Evolutionary conservation across 2,329 filamentous ascomycete species (phyloP).

Genomic region (Cryphonectria japonica): DNA sequence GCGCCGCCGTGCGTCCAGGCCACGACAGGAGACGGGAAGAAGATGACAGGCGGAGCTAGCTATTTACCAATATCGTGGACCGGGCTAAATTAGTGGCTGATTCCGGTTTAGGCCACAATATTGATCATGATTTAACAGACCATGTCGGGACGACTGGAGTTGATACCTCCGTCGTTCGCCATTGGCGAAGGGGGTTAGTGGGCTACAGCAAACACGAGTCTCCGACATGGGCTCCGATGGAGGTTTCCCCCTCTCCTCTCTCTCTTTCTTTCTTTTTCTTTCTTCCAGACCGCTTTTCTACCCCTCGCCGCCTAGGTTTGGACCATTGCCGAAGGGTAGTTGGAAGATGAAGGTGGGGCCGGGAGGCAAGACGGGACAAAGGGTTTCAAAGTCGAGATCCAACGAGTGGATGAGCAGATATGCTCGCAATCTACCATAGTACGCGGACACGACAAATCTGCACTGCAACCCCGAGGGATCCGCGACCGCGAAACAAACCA

Average conservation of each 20-base stretch:
- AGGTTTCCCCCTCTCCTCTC: too few relatives aligned
- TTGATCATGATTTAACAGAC: not conserved
- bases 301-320: not conserved
- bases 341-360: not conserved
- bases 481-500: conserved; percentile 12
- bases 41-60: conserved; percentile 8
- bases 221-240: not conserved
- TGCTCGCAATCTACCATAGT: conserved; percentile 13
- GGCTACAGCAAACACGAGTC: not conserved
- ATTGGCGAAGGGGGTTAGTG: not conserved
- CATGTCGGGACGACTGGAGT: not conserved
- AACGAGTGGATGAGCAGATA: not conserved
- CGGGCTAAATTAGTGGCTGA: conserved; percentile 9
- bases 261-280: not conserved
- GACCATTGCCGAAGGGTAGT: not conserved
- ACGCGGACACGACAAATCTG: conserved; percentile 17
- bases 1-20: conserved; percentile 1
- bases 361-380: not conserved
- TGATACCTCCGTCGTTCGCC: not conserved
- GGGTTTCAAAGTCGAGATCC: not conserved
- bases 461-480: conserved; percentile 28
- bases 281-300: not conserved
- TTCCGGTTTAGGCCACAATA: not conserved
- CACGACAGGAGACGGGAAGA: conserved; percentile 7
- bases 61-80: conserved; percentile 11